phyloP scores from a whole-genome alignment of 805 yeast species.

The Osmozyma mogii region DNA sequence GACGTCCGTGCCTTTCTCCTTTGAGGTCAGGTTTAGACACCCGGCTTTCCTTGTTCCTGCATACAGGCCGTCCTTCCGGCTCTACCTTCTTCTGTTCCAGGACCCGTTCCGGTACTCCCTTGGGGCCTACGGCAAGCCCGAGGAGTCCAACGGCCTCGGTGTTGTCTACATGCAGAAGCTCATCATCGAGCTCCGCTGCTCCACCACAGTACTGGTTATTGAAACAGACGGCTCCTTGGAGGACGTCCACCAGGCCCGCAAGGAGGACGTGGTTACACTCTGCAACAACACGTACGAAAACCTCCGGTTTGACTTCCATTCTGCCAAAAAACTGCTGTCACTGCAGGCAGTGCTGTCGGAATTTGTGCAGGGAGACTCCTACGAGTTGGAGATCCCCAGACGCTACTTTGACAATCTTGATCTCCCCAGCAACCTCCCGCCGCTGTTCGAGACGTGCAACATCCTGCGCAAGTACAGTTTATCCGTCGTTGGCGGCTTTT shows the following conservation, averaged over 20 bases:
- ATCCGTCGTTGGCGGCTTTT: constrained; percentile 22
- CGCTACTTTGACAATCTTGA: constrained; percentile 31
- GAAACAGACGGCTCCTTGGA: constrained; percentile 14
- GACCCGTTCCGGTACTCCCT: constrained; percentile 24
- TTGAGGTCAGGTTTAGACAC: constrained; percentile 43
- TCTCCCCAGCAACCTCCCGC: constrained; percentile 42
- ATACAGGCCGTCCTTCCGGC: constrained; percentile 26
- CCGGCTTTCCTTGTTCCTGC: constrained; percentile 43
- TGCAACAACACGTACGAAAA: constrained; percentile 28
- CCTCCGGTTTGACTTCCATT: constrained; percentile 31
- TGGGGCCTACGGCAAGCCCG: constrained; percentile 24
- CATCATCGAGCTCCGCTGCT: constrained; percentile 20
- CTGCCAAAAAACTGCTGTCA: constrained; percentile 20
- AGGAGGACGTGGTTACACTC: constrained; percentile 17
- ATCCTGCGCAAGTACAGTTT: constrained; percentile 39
- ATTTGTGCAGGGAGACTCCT: constrained; percentile 9
- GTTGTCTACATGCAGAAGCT: constrained; percentile 36
- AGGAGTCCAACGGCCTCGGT: constrained; percentile 41
- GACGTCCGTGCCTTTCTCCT: constrained; percentile 29
- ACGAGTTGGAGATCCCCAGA: constrained; percentile 40
- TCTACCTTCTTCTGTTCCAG: constrained; percentile 21
- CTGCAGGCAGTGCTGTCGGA: constrained; percentile 15
- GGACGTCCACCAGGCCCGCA: constrained; percentile 21
- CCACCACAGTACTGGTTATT: constrained; percentile 17
- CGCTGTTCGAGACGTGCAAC: constrained; percentile 51